Percentiles rank a stretch among this genome's conserved stretches.
These are phyloP conservation scores for Vigna reflexopilosa DNA, from an alignment of 306 rosid genomes.

Conservation along the genomic window DNA sequence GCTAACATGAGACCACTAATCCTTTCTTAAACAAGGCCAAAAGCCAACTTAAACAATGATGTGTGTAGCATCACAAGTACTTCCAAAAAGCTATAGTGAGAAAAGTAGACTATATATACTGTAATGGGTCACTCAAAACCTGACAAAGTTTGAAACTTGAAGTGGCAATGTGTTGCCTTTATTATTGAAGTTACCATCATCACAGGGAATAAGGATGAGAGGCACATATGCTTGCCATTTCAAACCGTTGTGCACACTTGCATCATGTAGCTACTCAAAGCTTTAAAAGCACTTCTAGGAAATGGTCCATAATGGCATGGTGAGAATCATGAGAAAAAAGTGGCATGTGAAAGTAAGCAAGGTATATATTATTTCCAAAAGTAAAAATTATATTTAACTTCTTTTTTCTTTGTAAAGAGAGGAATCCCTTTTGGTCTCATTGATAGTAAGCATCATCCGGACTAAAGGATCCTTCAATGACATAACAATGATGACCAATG, in stretches of 20 bases:
- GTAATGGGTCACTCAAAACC: constrained; percentile 8
- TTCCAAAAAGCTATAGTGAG: background rate
- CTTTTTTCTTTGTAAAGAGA: constrained; percentile 3
- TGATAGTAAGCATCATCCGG: constrained; percentile 1
- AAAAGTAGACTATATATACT: constrained; percentile 9
- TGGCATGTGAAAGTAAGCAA: background rate
- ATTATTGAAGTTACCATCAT: constrained; percentile 30
- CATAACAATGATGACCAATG: constrained; percentile 36
- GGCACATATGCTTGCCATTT: constrained; percentile 40
- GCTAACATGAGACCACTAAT: background rate
- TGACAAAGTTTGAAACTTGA: background rate
- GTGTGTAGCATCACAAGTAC: background rate
- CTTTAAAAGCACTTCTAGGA: constrained; percentile 46
- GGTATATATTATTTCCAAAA: constrained; percentile 18
- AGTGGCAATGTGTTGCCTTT: constrained; percentile 16
- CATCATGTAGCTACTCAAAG: constrained; percentile 36
- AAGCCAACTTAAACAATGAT: background rate
- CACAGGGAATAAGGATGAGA: constrained; percentile 22
- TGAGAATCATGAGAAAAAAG: constrained; percentile 29
- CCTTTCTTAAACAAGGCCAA: background rate
- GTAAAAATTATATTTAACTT: background rate
- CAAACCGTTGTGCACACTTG: constrained; percentile 24
- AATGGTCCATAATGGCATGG: constrained; percentile 46
- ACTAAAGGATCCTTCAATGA: background rate
- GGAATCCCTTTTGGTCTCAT: constrained; percentile 21